A percentile compares a stretch with the other conserved stretches of the same genome.
These are phyloP conservation scores for Coemansia sp. DNA, from an alignment of 192 early-diverging fungal species.

Conservation along the genomic window DNA sequence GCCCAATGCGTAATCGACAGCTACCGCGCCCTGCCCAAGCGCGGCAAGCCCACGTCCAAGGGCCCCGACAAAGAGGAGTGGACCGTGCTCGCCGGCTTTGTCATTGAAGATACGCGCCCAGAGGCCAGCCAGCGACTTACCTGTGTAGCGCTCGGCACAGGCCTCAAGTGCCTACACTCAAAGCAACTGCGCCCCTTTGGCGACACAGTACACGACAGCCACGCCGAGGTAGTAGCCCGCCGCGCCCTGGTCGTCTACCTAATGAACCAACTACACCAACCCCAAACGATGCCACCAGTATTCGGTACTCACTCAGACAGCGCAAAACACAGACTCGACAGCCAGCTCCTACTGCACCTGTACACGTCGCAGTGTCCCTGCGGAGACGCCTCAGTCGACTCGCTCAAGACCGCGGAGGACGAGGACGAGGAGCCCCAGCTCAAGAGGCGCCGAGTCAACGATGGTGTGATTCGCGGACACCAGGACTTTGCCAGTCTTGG, in stretches of 20 bases:
- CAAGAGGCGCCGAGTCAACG: slow-evolving; percentile 15
- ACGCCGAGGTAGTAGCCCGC: slow-evolving; percentile 86
- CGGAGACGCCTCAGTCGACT: slow-evolving; percentile 32
- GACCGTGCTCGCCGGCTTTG: slow-evolving; percentile 84
- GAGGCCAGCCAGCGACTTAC: background rate
- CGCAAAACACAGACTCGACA: slow-evolving; percentile 2
- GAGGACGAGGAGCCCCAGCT: background rate
- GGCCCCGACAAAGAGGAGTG: slow-evolving; percentile 60
- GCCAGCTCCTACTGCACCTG: slow-evolving; percentile 16
- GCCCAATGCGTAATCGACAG: slow-evolving; percentile 55
- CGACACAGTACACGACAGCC: slow-evolving; percentile 74
- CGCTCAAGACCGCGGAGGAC: background rate
- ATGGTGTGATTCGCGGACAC: slow-evolving; percentile 16
- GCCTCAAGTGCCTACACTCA: slow-evolving; percentile 76
- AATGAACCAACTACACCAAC: slow-evolving; percentile 6
- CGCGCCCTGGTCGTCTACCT: slow-evolving; percentile 70
- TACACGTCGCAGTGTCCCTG: slow-evolving; percentile 48
- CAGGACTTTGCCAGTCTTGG: slow-evolving; percentile 7
- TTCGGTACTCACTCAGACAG: background rate
- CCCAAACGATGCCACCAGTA: background rate
- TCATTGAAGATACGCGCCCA: slow-evolving; percentile 27
- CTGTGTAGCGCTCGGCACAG: slow-evolving; percentile 62
- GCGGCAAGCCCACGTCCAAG: slow-evolving; percentile 67
- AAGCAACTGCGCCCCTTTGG: slow-evolving; percentile 60
- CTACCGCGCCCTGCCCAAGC: slow-evolving; percentile 64